phyloP scores from a whole-genome alignment of 116 monocot species.

The Iris pallida region DNA sequence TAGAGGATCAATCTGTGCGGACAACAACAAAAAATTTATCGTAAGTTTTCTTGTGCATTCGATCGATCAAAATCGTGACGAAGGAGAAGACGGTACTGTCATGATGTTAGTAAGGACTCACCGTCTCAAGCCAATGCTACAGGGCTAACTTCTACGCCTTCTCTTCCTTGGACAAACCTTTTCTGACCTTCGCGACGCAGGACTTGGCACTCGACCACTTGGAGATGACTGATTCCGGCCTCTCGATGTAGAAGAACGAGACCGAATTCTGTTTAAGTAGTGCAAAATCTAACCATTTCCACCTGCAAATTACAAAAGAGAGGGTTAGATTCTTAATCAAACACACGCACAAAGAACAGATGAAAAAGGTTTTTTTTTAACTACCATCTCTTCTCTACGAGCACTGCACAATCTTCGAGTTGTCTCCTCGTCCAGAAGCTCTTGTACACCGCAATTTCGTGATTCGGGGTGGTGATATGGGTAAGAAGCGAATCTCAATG shows the following conservation, averaged over 20 bases:
- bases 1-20: no score
- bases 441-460: slow-evolving; percentile 81
- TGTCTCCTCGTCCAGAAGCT: slow-evolving; percentile 87
- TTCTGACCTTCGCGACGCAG: slow-evolving; percentile 86
- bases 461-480: slow-evolving; percentile 29
- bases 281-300: slow-evolving; percentile 85
- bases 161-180: slow-evolving; percentile 79
- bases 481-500: slow-evolving; percentile 10
- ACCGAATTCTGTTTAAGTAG: slow-evolving; percentile 72
- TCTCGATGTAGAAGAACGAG: slow-evolving; percentile 71
- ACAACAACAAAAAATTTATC: background rate
- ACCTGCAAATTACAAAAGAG: slow-evolving; percentile 53
- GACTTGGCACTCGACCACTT: slow-evolving; percentile 84
- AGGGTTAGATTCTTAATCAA: no score
- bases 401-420: slow-evolving; percentile 96
- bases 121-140: slow-evolving; percentile 97
- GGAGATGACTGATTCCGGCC: slow-evolving; percentile 69
- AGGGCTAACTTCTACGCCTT: slow-evolving; percentile 85
- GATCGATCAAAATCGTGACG: background rate
- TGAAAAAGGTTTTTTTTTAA: no score
- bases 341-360: no score
- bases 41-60: no score
- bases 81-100: no score
- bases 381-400: slow-evolving; percentile 88
- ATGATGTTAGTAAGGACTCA: no score